Base-by-base conservation (phyloP, 1,284 basidiomycete species). In the Ceratobasidium sp. region DNA sequence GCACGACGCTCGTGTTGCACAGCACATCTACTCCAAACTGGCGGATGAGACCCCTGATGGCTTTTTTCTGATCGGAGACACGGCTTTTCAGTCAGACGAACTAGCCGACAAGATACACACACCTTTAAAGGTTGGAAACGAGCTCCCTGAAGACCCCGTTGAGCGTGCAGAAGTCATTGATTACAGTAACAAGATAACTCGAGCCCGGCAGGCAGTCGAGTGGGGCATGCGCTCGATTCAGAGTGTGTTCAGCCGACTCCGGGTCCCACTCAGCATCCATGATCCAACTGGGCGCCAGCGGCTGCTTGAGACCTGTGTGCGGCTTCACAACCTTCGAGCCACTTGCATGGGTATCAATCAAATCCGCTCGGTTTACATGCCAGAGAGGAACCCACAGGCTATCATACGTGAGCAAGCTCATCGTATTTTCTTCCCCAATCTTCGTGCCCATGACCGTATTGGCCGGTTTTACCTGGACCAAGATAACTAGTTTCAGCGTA, bases 171-270 rank as follows among this genome's bases (percentile, higher is more conserved):
- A 3, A 49, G 17, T 17, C 7, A 65, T 83, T 42, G 75, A 65
- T 3, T 84, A 84, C 77, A 80, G 86, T 77, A 63, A 79, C 0
- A 79, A 86, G 74, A 81, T 87, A 1, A 78, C 86, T 0, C 86
- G 84, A 0, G 86, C 81, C 76, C 77, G 83, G 0, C 86, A 88
- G 77, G 83, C 85, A n/a, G 85, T 85, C 15, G 86, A 88, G 79
- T 88, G 86, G 86, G 87, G 86, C 0, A 87, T 85, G 83, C 80
- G 81, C 3, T 65, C 80, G 0, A 60, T 88, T 0, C 86, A 87
- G 79, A 85, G 85, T 5, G 83, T 84, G 10, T 87, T 88, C 82
- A 84, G 85, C 3, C 76, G 82, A 0, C 81, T 88, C 7, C 80
- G 82, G 2, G 45, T 87, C 0, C 86, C 85, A 7, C 77, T 87